phyloP scores from a whole-genome alignment of 2,329 filamentous ascomycete species.

The Colletotrichum spinosum region DNA sequence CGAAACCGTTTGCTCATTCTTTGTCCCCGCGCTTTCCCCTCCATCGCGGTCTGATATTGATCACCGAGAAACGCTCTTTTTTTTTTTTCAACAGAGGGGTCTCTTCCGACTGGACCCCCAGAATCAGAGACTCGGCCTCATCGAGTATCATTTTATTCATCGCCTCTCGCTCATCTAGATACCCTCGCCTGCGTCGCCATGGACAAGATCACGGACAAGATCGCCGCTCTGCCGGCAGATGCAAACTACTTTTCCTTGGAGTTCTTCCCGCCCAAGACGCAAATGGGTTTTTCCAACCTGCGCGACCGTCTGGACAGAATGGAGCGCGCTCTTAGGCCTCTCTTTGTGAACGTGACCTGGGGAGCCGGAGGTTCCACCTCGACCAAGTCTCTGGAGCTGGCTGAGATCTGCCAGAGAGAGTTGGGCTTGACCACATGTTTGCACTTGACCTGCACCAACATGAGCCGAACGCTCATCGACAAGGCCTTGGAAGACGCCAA shows the following conservation, averaged over 20 bases:
- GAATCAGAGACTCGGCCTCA: background rate
- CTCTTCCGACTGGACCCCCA: background rate
- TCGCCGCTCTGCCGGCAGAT: slow-evolving; percentile 86
- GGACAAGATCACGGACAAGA: slow-evolving; percentile 96
- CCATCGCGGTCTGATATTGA: slow-evolving; percentile 21
- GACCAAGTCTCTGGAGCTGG: slow-evolving; percentile 90
- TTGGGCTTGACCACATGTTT: slow-evolving; percentile 93
- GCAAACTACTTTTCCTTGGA: slow-evolving; percentile 94
- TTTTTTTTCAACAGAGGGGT: background rate
- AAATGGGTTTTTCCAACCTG: slow-evolving; percentile 94
- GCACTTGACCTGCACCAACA: slow-evolving; percentile 97
- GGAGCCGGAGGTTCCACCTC: slow-evolving; percentile 94
- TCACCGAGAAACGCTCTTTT: slow-evolving; percentile 2
- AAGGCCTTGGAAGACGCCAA: slow-evolving; percentile 92
- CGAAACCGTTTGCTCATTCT: slow-evolving; percentile 17
- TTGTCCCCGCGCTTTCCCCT: slow-evolving; percentile 27
- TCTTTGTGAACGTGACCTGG: slow-evolving; percentile 99
- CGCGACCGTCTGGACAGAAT: slow-evolving; percentile 94
- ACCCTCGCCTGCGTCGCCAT: slow-evolving; percentile 53
- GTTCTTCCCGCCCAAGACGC: slow-evolving; percentile 98
- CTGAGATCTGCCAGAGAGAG: slow-evolving; percentile 94
- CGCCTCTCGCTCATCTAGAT: slow-evolving; percentile 1
- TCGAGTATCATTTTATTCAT: background rate
- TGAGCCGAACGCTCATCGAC: slow-evolving; percentile 88
- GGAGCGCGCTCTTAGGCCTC: slow-evolving; percentile 87